Conservation (phyloP, 345 rosid species). For the Gossypium herbaceum region DNA sequence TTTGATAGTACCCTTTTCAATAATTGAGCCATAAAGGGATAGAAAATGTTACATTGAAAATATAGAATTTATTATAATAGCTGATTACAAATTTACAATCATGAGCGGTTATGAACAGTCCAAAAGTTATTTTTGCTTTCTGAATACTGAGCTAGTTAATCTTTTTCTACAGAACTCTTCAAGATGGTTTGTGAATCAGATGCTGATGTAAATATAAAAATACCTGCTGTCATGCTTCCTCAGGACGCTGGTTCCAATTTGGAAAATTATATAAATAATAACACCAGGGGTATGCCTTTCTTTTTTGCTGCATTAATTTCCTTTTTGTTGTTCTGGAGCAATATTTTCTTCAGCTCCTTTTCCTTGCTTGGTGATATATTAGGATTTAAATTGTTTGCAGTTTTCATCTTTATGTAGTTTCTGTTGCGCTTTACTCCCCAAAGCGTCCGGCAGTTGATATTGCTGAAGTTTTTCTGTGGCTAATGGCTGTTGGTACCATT, state of each 20-base stretch:
- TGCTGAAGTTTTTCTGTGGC: slow-evolving; percentile 98
- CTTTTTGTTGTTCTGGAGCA: background rate
- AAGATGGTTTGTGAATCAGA: slow-evolving; percentile 90
- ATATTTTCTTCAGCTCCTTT: background rate
- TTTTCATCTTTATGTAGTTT: slow-evolving; percentile 47
- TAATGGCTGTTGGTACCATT: slow-evolving; percentile 95
- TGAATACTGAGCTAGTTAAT: background rate
- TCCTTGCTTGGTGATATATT: background rate
- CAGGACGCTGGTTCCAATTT: slow-evolving; percentile 82
- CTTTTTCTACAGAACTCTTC: slow-evolving; percentile 65
- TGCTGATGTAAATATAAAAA: slow-evolving; percentile 58
- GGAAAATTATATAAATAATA: slow-evolving; percentile 31
- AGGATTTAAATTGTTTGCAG: background rate
- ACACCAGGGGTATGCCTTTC: slow-evolving; percentile 38
- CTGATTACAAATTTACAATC: background rate
- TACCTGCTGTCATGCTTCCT: slow-evolving; percentile 94
- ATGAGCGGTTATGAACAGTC: background rate
- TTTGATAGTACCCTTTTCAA: background rate
- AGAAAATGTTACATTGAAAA: background rate
- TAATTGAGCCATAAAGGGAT: background rate
- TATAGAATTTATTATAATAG: background rate
- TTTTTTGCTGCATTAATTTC: background rate
- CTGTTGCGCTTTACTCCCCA: slow-evolving; percentile 88
- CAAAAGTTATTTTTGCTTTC: slow-evolving; percentile 13
- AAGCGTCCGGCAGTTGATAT: slow-evolving; percentile 83